Evolutionary conservation across 768 basidiomycete species (phyloP), one percentile per base, ranked within the genome.

Genomic region (Pleurotus salmoneostramineus): DNA sequence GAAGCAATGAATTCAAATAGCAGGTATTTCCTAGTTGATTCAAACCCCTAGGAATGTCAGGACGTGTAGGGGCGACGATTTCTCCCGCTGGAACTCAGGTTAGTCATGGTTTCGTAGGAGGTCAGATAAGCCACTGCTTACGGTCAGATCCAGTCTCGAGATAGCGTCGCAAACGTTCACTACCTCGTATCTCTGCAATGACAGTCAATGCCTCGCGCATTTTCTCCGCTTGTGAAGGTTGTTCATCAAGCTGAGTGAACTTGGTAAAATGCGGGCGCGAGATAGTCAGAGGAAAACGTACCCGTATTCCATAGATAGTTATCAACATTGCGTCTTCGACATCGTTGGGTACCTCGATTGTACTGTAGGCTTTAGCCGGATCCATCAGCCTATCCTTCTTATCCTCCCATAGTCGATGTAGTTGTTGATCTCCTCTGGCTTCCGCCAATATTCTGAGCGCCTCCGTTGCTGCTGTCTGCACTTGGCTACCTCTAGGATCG

Each of bases 11-110:
- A 66, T 93, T 94, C 48, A 91, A 75, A 65, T 93, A 93, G 65
- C 93, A 93, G 0, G 92, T 94, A 64, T 93, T 94, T 50, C 92
- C 91, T 17, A 93, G 79, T 66, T 95, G 93, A 66, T 94, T 89
- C 32, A 95, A 78, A 4, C 93, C 94, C 57, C 93, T 82, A 31
- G 93, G 93, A 66, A 89, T 77, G 60, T 93, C 91, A 3, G 77
- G 77, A 46, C 80, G 79, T 2, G 74, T 82, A 36, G 78, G 74
- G 5, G 72, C 68, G 21, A 74, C 65, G n/a, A 81, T 71, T 48
- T 88, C 89, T 17, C 89, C 92, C 58, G 88, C 88, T 93, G 61
- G 2, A 50, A 49, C 14, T 5, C 48, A 15, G 33, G 42, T n/a
- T 47, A 62, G 2, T 65, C 42, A 35, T 50, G n/a, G 15, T 1